phyloP scores from a whole-genome alignment of 148 eudicot genomes.

The Vaccinium darrowii region DNA sequence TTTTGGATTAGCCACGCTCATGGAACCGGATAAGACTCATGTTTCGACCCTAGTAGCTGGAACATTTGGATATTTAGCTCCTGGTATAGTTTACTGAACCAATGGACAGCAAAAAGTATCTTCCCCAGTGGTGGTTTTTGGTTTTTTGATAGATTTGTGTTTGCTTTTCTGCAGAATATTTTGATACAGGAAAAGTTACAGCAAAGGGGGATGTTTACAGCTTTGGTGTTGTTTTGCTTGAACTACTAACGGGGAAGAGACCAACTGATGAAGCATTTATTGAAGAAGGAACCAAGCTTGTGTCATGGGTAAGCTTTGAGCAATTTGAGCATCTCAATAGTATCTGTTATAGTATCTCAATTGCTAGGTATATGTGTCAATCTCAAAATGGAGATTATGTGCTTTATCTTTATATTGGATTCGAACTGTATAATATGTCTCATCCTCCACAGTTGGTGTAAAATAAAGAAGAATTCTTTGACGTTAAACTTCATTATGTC shows the following conservation, averaged over 20 bases:
- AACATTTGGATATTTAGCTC: slow-evolving; percentile 93
- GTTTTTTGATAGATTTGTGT: not conserved
- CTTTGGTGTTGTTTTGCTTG: slow-evolving; percentile 85
- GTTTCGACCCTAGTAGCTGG: slow-evolving; percentile 86
- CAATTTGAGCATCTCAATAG: not conserved
- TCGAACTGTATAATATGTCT: not conserved
- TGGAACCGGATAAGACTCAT: slow-evolving; percentile 88
- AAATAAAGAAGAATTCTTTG: not conserved
- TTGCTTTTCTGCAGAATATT: slow-evolving; percentile 63
- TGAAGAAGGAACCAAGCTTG: slow-evolving; percentile 91
- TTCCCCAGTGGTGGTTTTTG: not conserved
- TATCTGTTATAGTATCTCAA: not conserved
- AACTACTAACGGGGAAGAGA: slow-evolving; percentile 83
- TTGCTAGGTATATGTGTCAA: not conserved
- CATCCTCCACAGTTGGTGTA: not conserved
- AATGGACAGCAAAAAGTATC: not conserved
- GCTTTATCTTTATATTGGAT: not conserved
- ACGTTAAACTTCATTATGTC: not conserved
- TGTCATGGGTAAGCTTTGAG: slow-evolving; percentile 65
- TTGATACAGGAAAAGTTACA: slow-evolving; percentile 94
- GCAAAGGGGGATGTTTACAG: slow-evolving; percentile 95
- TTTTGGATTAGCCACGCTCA: slow-evolving; percentile 87
- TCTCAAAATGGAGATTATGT: not conserved
- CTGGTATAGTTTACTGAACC: slow-evolving; percentile 41
- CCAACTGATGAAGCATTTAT: slow-evolving; percentile 82